These are phyloP conservation scores for Lotus japonicus DNA, from an alignment of 306 rosid species.

Conservation along the genomic window DNA sequence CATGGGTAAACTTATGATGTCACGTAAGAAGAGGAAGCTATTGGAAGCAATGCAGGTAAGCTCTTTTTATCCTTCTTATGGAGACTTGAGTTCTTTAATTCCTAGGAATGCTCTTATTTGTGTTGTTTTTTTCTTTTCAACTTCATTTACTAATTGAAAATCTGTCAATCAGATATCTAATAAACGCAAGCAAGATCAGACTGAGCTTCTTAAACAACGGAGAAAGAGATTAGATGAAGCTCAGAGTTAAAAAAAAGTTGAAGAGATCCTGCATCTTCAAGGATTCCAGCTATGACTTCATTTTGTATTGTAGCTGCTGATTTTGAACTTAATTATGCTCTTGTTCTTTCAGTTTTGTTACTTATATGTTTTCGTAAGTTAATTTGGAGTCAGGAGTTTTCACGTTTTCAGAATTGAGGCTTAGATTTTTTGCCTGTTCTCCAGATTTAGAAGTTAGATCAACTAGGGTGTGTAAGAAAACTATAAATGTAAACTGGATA, in stretches of 20 bases:
- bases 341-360: not conserved
- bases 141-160: not conserved
- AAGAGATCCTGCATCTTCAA: slow-evolving; percentile 9
- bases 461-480: not conserved
- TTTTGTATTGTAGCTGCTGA: too few relatives aligned
- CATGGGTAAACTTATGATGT: slow-evolving; percentile 33
- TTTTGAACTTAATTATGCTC: too few relatives aligned
- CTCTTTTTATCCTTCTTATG: not conserved
- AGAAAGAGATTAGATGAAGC: slow-evolving; percentile 57
- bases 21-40: slow-evolving; percentile 53
- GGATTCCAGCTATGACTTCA: too few relatives aligned
- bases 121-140: not conserved
- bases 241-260: slow-evolving; percentile 22
- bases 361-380: not conserved
- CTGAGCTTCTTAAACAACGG: slow-evolving; percentile 45
- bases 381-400: too few relatives aligned
- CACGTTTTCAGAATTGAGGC: not conserved
- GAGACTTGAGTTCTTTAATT: too few relatives aligned
- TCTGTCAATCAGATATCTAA: slow-evolving; percentile 47
- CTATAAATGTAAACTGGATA: too few relatives aligned
- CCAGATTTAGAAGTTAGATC: not conserved
- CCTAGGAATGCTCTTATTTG: too few relatives aligned
- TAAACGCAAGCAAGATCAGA: slow-evolving; percentile 41
- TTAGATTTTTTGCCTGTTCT: not conserved
- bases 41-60: slow-evolving; percentile 68